These are phyloP conservation scores for Xylariomycetidae sp. DNA, from an alignment of 2,329 filamentous ascomycete genomes.

Conservation along the genomic window DNA sequence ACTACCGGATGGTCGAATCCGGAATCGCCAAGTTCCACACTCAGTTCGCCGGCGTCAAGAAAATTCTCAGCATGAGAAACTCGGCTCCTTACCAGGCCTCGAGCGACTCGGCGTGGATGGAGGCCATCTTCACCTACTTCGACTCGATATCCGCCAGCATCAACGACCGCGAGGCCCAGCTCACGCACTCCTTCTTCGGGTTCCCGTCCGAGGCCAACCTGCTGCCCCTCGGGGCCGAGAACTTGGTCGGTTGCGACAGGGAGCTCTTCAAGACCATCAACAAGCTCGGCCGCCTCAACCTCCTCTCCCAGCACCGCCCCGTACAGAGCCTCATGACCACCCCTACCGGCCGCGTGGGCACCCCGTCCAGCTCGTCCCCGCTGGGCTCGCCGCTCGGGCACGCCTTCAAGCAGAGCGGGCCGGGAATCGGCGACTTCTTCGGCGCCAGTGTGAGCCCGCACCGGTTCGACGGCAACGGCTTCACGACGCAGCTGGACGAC, in stretches of 20 bases:
- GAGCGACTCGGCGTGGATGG: constrained; percentile 82
- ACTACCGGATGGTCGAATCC: constrained; percentile 91
- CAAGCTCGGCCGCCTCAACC: constrained; percentile 76
- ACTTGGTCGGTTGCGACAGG: constrained; percentile 82
- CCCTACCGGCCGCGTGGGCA: constrained; percentile 19
- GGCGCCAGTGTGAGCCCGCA: constrained; percentile 48
- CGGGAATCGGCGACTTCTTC: constrained; percentile 43
- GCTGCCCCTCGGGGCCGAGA: constrained; percentile 64
- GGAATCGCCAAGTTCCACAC: constrained; percentile 91
- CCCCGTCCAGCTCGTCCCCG: constrained; percentile 30
- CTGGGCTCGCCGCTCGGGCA: constrained; percentile 38
- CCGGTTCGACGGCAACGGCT: constrained; percentile 65
- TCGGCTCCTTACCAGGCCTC: constrained; percentile 44
- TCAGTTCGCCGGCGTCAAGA: constrained; percentile 89
- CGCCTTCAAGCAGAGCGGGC: constrained; percentile 34
- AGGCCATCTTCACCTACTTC: constrained; percentile 89
- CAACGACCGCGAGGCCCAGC: constrained; percentile 84
- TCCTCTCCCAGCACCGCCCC: constrained; percentile 68
- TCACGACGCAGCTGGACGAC: constrained; percentile 51
- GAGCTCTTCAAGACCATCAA: constrained; percentile 82
- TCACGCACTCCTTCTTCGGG: constrained; percentile 63
- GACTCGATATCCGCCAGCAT: constrained; percentile 89
- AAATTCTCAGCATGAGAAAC: constrained; percentile 75
- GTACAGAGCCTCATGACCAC: constrained; percentile 38
- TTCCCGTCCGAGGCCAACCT: constrained; percentile 42